phyloP scores from a whole-genome alignment of 2,329 filamentous ascomycete genomes.

The Fusarium pseudoanthophilum region DNA sequence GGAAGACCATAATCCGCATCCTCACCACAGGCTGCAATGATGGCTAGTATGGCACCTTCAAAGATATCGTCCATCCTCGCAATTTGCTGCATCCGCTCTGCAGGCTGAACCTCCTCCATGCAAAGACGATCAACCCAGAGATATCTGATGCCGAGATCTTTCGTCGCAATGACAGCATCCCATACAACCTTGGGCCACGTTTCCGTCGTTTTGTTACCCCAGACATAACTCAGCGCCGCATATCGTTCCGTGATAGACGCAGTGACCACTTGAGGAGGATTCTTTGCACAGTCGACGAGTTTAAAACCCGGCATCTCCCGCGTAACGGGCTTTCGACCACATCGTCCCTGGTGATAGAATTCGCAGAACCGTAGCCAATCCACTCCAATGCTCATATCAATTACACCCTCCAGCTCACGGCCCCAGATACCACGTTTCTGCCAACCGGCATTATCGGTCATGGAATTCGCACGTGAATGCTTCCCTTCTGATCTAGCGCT shows the following conservation, averaged over 20 bases:
- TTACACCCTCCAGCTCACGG: slow-evolving; percentile 44
- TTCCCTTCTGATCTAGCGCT: slow-evolving; percentile 35
- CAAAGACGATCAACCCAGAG: slow-evolving; percentile 55
- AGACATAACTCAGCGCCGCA: slow-evolving; percentile 51
- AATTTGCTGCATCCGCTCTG: slow-evolving; percentile 47
- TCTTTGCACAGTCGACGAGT: slow-evolving; percentile 49
- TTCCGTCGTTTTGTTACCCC: slow-evolving; percentile 43
- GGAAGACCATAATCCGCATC: slow-evolving; percentile 50
- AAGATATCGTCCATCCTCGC: slow-evolving; percentile 53
- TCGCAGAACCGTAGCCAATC: slow-evolving; percentile 52
- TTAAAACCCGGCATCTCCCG: slow-evolving; percentile 47
- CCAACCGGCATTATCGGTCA: slow-evolving; percentile 41
- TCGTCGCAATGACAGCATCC: slow-evolving; percentile 48
- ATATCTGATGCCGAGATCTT: slow-evolving; percentile 48
- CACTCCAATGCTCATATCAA: slow-evolving; percentile 47
- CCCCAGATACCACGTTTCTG: slow-evolving; percentile 50
- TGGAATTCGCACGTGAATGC: slow-evolving; percentile 34
- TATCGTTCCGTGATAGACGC: slow-evolving; percentile 46
- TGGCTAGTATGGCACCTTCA: slow-evolving; percentile 49
- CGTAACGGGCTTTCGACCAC: slow-evolving; percentile 42
- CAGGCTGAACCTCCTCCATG: slow-evolving; percentile 41
- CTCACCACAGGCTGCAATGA: slow-evolving; percentile 52
- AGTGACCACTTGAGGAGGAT: slow-evolving; percentile 46
- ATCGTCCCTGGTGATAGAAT: slow-evolving; percentile 48
- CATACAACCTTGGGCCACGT: slow-evolving; percentile 48